These are phyloP conservation scores for Cornus kousa DNA, from an alignment of 148 eudicot species.

Conservation along the genomic window DNA sequence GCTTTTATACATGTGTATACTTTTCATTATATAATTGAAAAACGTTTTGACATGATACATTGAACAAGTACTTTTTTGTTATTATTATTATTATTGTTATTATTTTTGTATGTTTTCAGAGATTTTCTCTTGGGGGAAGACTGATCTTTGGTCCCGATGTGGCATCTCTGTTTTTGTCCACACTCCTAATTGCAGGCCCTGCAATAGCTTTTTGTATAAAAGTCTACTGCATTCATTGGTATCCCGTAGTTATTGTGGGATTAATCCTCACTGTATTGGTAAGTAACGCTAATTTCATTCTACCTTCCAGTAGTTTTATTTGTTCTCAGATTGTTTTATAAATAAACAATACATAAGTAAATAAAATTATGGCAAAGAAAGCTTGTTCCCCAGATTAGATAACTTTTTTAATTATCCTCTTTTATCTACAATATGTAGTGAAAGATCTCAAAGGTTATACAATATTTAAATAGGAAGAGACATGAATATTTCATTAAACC, in stretches of 20 bases:
- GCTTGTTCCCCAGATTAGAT: neutral
- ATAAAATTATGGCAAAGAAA: no score
- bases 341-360: neutral
- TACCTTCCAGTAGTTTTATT: neutral
- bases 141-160: slow-evolving; percentile 90
- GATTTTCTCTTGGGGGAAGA: slow-evolving; percentile 76
- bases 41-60: neutral
- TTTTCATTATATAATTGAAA: neutral
- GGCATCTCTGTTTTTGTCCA: slow-evolving; percentile 60
- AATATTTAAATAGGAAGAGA: neutral
- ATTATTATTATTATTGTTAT: neutral
- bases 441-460: neutral
- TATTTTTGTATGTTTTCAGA: slow-evolving; percentile 40
- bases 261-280: slow-evolving; percentile 64
- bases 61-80: slow-evolving; percentile 1
- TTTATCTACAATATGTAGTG: neutral
- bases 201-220: slow-evolving; percentile 66
- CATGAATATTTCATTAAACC: neutral
- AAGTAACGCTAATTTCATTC: slow-evolving; percentile 23
- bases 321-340: neutral
- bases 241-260: slow-evolving; percentile 53
- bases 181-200: slow-evolving; percentile 72
- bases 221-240: slow-evolving; percentile 42
- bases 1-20: neutral
- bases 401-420: neutral